A percentile compares a stretch with the other conserved stretches of the same genome.
phyloP scores from a whole-genome alignment of 169 alveolate genomes.

The Eimeria acervulina region DNA sequence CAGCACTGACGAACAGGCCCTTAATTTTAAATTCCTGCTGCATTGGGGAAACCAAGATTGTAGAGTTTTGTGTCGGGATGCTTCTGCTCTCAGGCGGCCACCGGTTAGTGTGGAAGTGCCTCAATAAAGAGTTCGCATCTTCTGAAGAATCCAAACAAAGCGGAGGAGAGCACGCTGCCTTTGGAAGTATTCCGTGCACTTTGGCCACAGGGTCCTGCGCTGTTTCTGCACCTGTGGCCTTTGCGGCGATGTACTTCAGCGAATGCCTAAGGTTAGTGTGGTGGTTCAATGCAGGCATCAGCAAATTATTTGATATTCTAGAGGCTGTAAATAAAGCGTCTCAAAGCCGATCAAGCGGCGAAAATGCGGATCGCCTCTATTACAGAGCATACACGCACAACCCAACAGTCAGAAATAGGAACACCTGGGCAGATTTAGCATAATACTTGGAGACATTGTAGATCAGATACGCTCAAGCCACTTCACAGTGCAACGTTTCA shows the following conservation, averaged over 20 bases:
- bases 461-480: neutral
- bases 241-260: conserved; percentile 78
- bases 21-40: neutral
- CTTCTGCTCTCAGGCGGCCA: conserved; percentile 61
- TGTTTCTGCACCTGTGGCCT: conserved; percentile 73
- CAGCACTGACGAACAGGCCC: neutral
- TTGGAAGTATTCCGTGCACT: neutral
- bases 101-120: conserved; percentile 52
- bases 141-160: conserved; percentile 19
- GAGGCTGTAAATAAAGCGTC: neutral
- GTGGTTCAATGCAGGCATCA: neutral
- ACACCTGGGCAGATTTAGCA: neutral
- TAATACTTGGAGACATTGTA: neutral
- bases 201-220: conserved; percentile 71
- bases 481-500: neutral
- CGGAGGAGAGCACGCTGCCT: neutral
- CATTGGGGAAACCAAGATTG: neutral
- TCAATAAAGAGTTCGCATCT: conserved; percentile 2
- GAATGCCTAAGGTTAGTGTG: conserved; percentile 77
- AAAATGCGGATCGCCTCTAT: neutral
- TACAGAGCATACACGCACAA: neutral
- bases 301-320: neutral
- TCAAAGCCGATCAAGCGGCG: neutral
- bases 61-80: neutral
- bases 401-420: neutral